These are phyloP conservation scores for Ocimum tenuiflorum DNA, from an alignment of 257 asterid species.

Conservation along the genomic window DNA sequence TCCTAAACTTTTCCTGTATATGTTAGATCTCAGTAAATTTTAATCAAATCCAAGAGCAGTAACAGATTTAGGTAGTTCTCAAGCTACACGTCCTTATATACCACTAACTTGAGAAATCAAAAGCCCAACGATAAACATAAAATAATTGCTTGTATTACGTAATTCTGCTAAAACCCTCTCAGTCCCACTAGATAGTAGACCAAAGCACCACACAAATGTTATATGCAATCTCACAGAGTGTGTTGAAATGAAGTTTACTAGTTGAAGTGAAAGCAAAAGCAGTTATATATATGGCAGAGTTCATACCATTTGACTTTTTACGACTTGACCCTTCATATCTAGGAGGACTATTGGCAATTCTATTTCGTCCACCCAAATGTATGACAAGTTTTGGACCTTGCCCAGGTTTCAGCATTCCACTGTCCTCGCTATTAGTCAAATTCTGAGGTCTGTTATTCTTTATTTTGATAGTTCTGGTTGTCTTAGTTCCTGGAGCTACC, in stretches of 20 bases:
- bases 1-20: no score
- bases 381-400: constrained; percentile 80
- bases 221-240: constrained; percentile 1
- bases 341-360: constrained; percentile 45
- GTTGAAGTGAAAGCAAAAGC: constrained; percentile 5
- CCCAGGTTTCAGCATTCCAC: constrained; percentile 39
- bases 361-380: constrained; percentile 71
- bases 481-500: constrained; percentile 30
- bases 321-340: constrained; percentile 56
- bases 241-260: not conserved
- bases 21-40: no score
- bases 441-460: constrained; percentile 46
- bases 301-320: constrained; percentile 55
- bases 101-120: not conserved
- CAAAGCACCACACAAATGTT: not conserved
- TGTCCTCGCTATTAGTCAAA: constrained; percentile 36
- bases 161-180: not conserved
- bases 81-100: not conserved
- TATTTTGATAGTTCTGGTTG: constrained; percentile 50
- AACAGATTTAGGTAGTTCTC: not conserved
- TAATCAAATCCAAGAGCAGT: not conserved
- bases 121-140: not conserved
- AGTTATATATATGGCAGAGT: not conserved
- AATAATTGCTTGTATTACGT: not conserved
- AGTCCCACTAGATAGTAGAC: constrained; percentile 12